Percentiles rank a stretch among this genome's conserved stretches.
phyloP scores from a whole-genome alignment of 1,284 basidiomycete genomes.

The Microbotryum lychnidis-dioicae region DNA sequence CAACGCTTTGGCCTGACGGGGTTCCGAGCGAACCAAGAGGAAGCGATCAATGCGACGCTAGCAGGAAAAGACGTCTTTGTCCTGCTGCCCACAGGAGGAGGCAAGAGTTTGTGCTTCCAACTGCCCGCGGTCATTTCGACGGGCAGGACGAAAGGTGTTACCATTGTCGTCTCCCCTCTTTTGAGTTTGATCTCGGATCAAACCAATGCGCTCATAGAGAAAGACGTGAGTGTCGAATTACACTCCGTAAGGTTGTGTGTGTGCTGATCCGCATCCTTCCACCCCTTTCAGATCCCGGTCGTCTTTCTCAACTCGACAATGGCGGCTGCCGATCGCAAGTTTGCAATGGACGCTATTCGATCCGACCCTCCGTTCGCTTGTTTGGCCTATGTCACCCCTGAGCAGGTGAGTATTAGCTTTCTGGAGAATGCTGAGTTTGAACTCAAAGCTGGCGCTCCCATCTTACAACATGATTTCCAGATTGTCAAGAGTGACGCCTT shows the following conservation, averaged over 20 bases:
- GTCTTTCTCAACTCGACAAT: slow-evolving; percentile 63
- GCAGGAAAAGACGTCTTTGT: slow-evolving; percentile 81
- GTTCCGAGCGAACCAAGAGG: slow-evolving; percentile 79
- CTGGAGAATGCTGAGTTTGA: background rate
- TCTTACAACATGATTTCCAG: background rate
- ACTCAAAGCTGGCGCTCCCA: background rate
- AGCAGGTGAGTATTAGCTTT: slow-evolving; percentile 53
- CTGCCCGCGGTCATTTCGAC: slow-evolving; percentile 73
- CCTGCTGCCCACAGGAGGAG: slow-evolving; percentile 94
- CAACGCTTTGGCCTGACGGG: slow-evolving; percentile 57
- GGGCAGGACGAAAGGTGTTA: slow-evolving; percentile 70
- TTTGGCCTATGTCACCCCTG: slow-evolving; percentile 90
- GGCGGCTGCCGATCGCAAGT: slow-evolving; percentile 39
- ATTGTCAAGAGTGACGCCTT: slow-evolving; percentile 54
- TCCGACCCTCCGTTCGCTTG: slow-evolving; percentile 42
- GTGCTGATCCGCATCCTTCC: background rate
- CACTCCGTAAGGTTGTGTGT: background rate
- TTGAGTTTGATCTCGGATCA: slow-evolving; percentile 88
- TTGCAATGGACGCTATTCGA: slow-evolving; percentile 45
- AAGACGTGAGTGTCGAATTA: slow-evolving; percentile 19
- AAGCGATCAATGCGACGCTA: slow-evolving; percentile 75
- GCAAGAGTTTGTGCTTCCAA: slow-evolving; percentile 78
- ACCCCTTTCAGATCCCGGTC: slow-evolving; percentile 54
- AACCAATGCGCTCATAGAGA: slow-evolving; percentile 59
- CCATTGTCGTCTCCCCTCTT: slow-evolving; percentile 84